Percentiles rank a stretch among this genome's conserved stretches.
Conservation (phyloP, 495 filamentous ascomycete species). For the Clohesyomyces aquaticus region DNA sequence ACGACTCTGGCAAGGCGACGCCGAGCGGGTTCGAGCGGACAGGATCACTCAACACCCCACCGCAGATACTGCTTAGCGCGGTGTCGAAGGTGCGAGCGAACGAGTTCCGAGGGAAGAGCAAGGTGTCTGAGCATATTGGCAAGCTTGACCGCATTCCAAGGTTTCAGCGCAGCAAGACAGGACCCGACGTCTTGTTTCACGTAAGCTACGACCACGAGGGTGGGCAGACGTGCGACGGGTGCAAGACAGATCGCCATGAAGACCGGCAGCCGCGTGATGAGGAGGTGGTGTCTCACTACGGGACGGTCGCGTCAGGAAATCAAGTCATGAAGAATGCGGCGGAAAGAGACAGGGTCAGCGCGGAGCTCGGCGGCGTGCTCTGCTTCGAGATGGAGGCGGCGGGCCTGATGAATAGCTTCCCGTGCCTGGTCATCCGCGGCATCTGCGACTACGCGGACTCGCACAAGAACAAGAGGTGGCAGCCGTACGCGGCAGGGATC, state of each 20-base stretch:
- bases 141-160: conserved; percentile 13
- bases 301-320: conserved; percentile 52
- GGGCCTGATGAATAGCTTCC: conserved; percentile 31
- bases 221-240: conserved; percentile 23
- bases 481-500: conserved; percentile 28
- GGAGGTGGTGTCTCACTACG: conserved; percentile 46
- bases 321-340: conserved; percentile 43
- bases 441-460: conserved; percentile 39
- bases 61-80: conserved; percentile 34
- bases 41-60: conserved; percentile 41
- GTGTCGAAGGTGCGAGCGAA: conserved; percentile 32
- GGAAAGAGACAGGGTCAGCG: conserved; percentile 26
- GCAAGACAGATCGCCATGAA: conserved; percentile 17
- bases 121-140: conserved; percentile 20
- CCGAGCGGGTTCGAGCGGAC: conserved; percentile 33
- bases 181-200: conserved; percentile 38
- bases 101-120: conserved; percentile 11
- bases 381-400: conserved; percentile 32
- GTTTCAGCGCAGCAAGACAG: conserved; percentile 17
- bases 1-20: conserved; percentile 43
- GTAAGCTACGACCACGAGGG: conserved; percentile 31
- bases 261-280: conserved; percentile 29
- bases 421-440: conserved; percentile 37
- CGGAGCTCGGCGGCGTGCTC: conserved; percentile 20
- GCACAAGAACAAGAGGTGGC: conserved; percentile 38